Evolutionary conservation across 495 filamentous ascomycete genomes (phyloP).

Genomic region (Xylaria bambusicola): DNA sequence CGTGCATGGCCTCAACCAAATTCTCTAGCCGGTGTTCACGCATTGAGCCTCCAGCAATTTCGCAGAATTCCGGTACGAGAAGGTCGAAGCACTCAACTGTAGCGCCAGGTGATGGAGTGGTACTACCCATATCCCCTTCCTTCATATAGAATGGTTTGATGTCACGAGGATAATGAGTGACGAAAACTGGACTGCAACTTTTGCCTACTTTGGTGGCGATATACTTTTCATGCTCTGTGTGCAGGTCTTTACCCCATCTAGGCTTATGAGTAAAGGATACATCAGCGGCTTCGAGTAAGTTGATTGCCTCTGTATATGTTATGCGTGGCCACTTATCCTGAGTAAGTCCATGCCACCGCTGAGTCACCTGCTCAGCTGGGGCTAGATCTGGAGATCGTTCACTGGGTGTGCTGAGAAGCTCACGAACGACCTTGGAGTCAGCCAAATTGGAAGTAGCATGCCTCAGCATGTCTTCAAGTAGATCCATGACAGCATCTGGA

Average conservation of each 20-base stretch:
- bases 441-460: slow-evolving; percentile 58
- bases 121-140: slow-evolving; percentile 8
- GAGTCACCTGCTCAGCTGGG: slow-evolving; percentile 50
- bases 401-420: slow-evolving; percentile 46
- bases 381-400: slow-evolving; percentile 37
- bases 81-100: slow-evolving; percentile 97
- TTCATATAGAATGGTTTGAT: slow-evolving; percentile 97
- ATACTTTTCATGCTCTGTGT: slow-evolving; percentile 91
- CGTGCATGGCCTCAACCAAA: slow-evolving; percentile 73
- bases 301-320: slow-evolving; percentile 79
- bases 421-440: slow-evolving; percentile 58
- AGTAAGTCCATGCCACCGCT: slow-evolving; percentile 72
- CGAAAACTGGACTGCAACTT: slow-evolving; percentile 69
- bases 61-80: slow-evolving; percentile 83
- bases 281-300: slow-evolving; percentile 63
- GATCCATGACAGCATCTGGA: slow-evolving; percentile 68
- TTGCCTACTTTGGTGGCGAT: slow-evolving; percentile 70
- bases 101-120: slow-evolving; percentile 29
- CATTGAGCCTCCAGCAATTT: slow-evolving; percentile 89
- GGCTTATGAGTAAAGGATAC: slow-evolving; percentile 66
- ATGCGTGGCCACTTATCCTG: slow-evolving; percentile 72
- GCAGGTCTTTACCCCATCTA: slow-evolving; percentile 72
- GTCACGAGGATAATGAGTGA: slow-evolving; percentile 83
- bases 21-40: slow-evolving; percentile 81
- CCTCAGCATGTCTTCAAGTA: slow-evolving; percentile 77